Base-by-base conservation (phyloP, 2,329 filamentous ascomycete genomes). In the Madurella mycetomatis region DNA sequence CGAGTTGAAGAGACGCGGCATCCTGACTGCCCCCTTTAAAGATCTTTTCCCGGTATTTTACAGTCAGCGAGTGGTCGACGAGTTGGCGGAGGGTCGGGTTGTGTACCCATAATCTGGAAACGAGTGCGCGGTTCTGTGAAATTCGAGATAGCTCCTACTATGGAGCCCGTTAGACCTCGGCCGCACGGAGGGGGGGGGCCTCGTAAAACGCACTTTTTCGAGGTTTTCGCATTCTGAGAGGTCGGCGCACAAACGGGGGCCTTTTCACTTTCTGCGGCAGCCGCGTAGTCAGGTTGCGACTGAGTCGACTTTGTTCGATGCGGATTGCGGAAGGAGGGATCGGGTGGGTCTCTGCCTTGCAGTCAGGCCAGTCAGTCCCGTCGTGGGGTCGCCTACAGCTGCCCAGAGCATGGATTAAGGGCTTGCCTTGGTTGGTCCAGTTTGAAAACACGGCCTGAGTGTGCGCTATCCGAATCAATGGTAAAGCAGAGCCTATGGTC, bases 21-120 rank as follows among this genome's bases (percentile, higher is more conserved):
- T 63, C 18, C 54, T 57, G 52, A 51, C 45, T 34, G 53, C 51
- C 32, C 53, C 55, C 44, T 57, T 55, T 41, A 62, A n/a, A 52
- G 58, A 56, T 30, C 60, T 63, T n/a, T 5, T 30, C 9, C 17
- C 39, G 45, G 47, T 45, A 15, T 18, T 3, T 1, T 25, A 9
- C 42, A 8, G 47, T 57, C 53, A 55, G 55, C 51, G 34, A 25
- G 39, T 50, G 32, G 15, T 47, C 39, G 42, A 19, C 31, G n/a
- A 30, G 15, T 51, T 39, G 39, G 13, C 39, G 12, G 11, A 30
- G 41, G 41, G 34, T 2, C 45, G 43, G 34, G 25, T 16, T 40
- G 18, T 51, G 45, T 63, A 63, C 62, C 62, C 61, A 62, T 64
- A 62, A 48, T 63, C 61, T 31, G 62, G 56, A 50, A 61, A 61